Evolutionary conservation across 2,329 filamentous ascomycete species (phyloP).

Genomic region (Apiospora aurea): DNA sequence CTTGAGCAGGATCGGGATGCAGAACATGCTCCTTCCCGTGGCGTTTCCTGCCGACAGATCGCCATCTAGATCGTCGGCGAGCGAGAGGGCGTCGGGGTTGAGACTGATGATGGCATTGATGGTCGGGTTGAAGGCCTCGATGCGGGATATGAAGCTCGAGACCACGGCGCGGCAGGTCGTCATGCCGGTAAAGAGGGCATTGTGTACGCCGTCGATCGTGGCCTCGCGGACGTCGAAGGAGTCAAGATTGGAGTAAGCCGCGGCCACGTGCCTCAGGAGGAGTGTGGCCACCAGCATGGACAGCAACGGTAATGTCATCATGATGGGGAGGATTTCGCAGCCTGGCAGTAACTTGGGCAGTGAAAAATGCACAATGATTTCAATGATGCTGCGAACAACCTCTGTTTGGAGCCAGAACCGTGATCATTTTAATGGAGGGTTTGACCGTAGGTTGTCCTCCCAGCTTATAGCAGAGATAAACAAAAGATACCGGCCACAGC

Average conservation of each 20-base stretch:
- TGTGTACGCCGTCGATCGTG: constrained; percentile 63
- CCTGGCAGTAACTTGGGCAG: background rate
- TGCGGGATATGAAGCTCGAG: constrained; percentile 61
- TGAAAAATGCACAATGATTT: background rate
- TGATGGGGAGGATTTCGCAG: background rate
- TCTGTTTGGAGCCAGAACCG: too few relatives aligned
- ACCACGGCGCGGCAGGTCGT: constrained; percentile 63
- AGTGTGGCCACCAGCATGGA: background rate
- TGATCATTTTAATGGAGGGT: too few relatives aligned
- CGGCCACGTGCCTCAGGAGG: background rate
- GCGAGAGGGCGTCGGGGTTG: constrained; percentile 49
- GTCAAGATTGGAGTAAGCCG: background rate
- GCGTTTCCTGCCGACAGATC: constrained; percentile 54
- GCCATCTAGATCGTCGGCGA: constrained; percentile 58
- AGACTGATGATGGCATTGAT: constrained; percentile 65
- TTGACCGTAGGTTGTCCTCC: too few relatives aligned
- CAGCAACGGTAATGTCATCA: background rate
- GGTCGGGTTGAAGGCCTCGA: constrained; percentile 61
- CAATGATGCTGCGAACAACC: too few relatives aligned
- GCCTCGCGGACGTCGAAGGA: constrained; percentile 62
- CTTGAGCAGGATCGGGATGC: constrained; percentile 68
- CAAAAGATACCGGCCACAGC: background rate
- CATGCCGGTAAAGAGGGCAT: constrained; percentile 58
- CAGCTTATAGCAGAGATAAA: too few relatives aligned
- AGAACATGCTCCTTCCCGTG: constrained; percentile 58